Conservation (phyloP, 2,329 filamentous ascomycete species). For the Dactylellina drechsleri region DNA sequence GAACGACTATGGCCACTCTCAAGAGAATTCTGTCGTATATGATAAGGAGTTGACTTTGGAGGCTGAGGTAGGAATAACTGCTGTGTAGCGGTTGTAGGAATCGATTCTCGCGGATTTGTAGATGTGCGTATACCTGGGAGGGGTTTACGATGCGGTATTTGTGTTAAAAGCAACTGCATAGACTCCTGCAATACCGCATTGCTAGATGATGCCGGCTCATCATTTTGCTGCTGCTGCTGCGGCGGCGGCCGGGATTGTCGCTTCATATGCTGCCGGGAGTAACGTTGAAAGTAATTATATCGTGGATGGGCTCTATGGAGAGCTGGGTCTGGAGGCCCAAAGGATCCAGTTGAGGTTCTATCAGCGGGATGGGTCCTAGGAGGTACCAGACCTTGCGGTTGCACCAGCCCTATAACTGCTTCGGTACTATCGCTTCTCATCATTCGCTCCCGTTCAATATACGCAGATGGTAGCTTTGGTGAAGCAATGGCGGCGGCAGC, state of each 20-base stretch:
- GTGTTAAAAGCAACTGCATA: constrained; percentile 36
- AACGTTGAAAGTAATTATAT: constrained; percentile 52
- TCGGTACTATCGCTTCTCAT: constrained; percentile 45
- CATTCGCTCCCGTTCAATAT: constrained; percentile 44
- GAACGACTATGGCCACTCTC: constrained; percentile 19
- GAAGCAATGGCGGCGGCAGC: constrained; percentile 41
- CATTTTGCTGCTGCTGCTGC: constrained; percentile 8
- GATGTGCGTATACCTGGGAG: background rate
- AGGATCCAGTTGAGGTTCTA: constrained; percentile 34
- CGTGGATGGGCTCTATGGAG: constrained; percentile 43
- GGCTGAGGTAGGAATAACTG: constrained; percentile 45
- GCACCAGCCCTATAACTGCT: constrained; percentile 46
- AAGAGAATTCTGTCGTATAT: constrained; percentile 34
- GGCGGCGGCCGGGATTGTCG: constrained; percentile 5
- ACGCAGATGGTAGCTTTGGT: constrained; percentile 39
- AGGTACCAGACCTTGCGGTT: constrained; percentile 44
- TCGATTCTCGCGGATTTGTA: constrained; percentile 2
- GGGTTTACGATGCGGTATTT: constrained; percentile 35
- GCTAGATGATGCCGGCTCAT: background rate
- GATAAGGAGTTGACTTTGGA: constrained; percentile 42
- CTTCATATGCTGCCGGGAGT: constrained; percentile 38
- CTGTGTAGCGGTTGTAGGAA: constrained; percentile 12
- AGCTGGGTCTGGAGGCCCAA: constrained; percentile 38
- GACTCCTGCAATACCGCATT: constrained; percentile 20
- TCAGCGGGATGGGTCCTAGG: constrained; percentile 26